A percentile compares a stretch with the other conserved stretches of the same genome.
Evolutionary conservation across 805 yeast genomes (phyloP).

Genomic region (Kurtzmaniella fragi): DNA sequence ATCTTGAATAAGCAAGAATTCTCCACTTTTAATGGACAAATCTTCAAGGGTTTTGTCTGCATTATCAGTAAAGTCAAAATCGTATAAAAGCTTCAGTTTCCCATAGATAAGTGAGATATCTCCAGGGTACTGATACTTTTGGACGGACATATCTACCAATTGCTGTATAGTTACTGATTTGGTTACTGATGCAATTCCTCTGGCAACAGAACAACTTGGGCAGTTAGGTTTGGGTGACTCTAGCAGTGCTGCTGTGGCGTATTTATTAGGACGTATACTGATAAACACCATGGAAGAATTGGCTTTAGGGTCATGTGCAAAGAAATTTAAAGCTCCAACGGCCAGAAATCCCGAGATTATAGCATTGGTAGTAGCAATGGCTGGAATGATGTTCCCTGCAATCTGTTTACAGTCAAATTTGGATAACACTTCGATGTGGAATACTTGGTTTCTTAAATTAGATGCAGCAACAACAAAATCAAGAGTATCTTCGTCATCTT

Average conservation of each 20-base stretch:
- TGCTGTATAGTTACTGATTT: conserved; percentile 33
- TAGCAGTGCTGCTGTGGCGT: conserved; percentile 59
- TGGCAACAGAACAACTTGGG: conserved; percentile 53
- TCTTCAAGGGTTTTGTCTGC: conserved; percentile 42
- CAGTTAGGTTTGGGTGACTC: conserved; percentile 67
- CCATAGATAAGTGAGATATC: conserved; percentile 60
- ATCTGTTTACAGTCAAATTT: conserved; percentile 88
- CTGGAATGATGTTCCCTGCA: conserved; percentile 98
- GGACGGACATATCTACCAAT: conserved; percentile 47
- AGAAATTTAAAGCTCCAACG: conserved; percentile 59
- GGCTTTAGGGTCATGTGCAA: conserved; percentile 7
- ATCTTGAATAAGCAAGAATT: conserved; percentile 67
- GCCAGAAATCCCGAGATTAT: conserved; percentile 88
- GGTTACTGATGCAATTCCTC: conserved; percentile 45
- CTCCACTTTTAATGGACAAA: conserved; percentile 56
- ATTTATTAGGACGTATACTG: conserved; percentile 49
- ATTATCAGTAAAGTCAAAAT: conserved; percentile 85
- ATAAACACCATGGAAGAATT: conserved; percentile 31
- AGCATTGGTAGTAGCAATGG: conserved; percentile 97
- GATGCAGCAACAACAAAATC: conserved; percentile 85
- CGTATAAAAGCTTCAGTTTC: conserved; percentile 62
- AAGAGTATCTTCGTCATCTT: conserved; percentile 90
- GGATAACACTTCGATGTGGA: conserved; percentile 64
- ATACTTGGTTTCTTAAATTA: conserved; percentile 67
- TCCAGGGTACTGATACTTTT: conserved; percentile 47